phyloP scores from a whole-genome alignment of 225 moss, liverwort and hornwort species.

The Straminergon stramineum region DNA sequence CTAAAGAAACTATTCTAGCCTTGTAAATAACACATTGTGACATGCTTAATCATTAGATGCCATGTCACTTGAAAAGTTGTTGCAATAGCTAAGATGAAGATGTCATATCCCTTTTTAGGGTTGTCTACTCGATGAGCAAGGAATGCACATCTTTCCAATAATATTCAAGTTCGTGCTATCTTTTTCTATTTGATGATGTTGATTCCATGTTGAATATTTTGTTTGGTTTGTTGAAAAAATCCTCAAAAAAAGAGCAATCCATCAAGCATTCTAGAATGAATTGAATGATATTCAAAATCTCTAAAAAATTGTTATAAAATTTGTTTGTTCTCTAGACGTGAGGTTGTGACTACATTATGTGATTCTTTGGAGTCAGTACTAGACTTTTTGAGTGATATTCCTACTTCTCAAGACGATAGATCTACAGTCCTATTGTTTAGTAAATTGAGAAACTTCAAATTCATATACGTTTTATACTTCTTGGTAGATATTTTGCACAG shows the following conservation, averaged over 20 bases:
- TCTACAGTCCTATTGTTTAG: accelerated
- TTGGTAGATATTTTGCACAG: not conserved
- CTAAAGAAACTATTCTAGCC: too few relatives aligned
- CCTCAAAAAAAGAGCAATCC: accelerated
- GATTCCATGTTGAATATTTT: not conserved
- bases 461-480: not conserved
- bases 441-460: too few relatives aligned
- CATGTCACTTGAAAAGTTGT: too few relatives aligned
- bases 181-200: not conserved
- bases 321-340: too few relatives aligned
- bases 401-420: accelerated
- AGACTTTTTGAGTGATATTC: not conserved
- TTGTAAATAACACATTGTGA: too few relatives aligned
- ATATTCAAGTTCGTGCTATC: not conserved
- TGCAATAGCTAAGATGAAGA: not conserved
- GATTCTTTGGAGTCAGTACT: accelerated
- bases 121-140: not conserved
- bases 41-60: too few relatives aligned
- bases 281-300: accelerated
- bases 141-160: not conserved
- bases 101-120: not conserved
- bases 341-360: not conserved
- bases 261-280: not conserved
- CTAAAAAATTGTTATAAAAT: not conserved
- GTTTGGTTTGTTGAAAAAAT: too few relatives aligned